Conservation (phyloP, 1,284 basidiomycete species). For the Marasmius tenuissimus region DNA sequence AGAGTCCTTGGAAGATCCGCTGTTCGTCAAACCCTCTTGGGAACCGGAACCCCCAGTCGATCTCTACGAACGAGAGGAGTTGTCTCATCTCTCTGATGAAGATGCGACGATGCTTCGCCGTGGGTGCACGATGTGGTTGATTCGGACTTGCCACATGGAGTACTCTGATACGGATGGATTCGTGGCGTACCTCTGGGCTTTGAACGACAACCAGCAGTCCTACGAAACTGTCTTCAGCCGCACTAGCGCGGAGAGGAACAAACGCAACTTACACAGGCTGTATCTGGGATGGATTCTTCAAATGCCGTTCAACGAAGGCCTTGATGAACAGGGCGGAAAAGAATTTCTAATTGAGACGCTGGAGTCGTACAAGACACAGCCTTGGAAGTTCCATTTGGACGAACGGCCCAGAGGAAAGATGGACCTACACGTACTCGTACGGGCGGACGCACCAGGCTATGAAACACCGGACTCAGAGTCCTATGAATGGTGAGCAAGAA, state of each 20-base stretch:
- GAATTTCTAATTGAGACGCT: constrained; percentile 49
- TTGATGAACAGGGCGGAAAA: constrained; percentile 50
- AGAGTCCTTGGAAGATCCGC: constrained; percentile 17
- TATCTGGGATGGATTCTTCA: constrained; percentile 68
- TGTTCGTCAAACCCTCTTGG: constrained; percentile 51
- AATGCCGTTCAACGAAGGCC: constrained; percentile 28
- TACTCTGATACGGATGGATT: constrained; percentile 57
- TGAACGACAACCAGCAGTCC: constrained; percentile 23
- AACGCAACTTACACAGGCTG: constrained; percentile 34
- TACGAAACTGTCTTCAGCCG: constrained; percentile 11
- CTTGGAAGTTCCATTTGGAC: constrained; percentile 48
- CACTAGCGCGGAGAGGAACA: neutral
- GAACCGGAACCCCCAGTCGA: constrained; percentile 47
- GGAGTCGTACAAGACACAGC: constrained; percentile 45
- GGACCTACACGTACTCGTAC: constrained; percentile 50
- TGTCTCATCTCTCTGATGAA: constrained; percentile 20
- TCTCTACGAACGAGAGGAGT: constrained; percentile 19
- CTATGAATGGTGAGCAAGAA: neutral
- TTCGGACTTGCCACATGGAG: constrained; percentile 51
- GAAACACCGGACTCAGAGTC: constrained; percentile 53
- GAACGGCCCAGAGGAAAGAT: constrained; percentile 31
- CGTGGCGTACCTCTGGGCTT: constrained; percentile 35
- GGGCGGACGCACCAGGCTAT: constrained; percentile 41
- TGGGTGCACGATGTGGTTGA: constrained; percentile 60
- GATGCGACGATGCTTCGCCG: constrained; percentile 55